These are phyloP conservation scores for Debaryomyces maramus DNA, from an alignment of 805 yeast species.

Conservation along the genomic window DNA sequence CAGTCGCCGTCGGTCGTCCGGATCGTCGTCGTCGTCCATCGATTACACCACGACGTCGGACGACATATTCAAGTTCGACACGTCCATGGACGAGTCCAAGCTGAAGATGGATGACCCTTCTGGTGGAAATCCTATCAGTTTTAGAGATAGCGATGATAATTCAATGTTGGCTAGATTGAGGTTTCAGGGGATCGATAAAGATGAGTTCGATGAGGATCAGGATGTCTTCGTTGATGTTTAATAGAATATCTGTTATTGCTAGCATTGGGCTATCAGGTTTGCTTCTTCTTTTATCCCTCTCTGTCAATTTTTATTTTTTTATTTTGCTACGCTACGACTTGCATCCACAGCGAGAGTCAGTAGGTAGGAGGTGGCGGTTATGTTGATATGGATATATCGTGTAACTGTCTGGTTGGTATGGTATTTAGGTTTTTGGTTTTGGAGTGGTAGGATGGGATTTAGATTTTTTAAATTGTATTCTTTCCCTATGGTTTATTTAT, in stretches of 20 bases:
- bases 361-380: neutral
- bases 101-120: neutral
- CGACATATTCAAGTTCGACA: conserved; percentile 1
- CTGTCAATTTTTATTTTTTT: neutral
- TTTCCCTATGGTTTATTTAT: neutral
- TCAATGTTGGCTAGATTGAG: conserved; percentile 15
- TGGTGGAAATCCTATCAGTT: conserved; percentile 7
- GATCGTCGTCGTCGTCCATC: conserved; percentile 6
- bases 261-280: neutral
- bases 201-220: conserved; percentile 20
- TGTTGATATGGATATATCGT: neutral
- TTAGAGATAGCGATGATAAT: conserved; percentile 9
- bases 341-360: no score
- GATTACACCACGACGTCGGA: conserved; percentile 2
- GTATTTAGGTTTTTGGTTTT: neutral
- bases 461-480: neutral
- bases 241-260: neutral
- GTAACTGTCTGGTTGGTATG: neutral
- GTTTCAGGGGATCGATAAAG: conserved; percentile 18
- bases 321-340: no score
- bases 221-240: conserved; percentile 21
- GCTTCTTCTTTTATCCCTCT: neutral
- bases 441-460: neutral
- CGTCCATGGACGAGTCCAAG: neutral
- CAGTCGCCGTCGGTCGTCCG: conserved; percentile 13